Evolutionary conservation across 371 early-diverging fungal species (phyloP).

Genomic region (Haplosporangium sp.): DNA sequence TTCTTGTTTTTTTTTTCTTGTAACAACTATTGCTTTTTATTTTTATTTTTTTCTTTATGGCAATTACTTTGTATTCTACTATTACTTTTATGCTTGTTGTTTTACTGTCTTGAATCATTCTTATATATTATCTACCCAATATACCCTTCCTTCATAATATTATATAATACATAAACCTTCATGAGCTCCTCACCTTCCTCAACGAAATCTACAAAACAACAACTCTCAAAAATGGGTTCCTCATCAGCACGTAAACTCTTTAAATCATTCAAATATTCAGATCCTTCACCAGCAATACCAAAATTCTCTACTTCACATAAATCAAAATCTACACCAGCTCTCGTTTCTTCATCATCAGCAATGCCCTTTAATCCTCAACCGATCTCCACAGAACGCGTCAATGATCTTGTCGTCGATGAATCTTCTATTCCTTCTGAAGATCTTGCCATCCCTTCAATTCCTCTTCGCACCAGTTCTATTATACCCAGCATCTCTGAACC

Average conservation of each 20-base stretch:
- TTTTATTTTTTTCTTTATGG: too few relatives aligned
- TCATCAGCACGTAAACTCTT: too few relatives aligned
- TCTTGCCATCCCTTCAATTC: not conserved
- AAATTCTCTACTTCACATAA: not conserved
- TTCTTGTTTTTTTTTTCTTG: too few relatives aligned
- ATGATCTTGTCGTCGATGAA: not conserved
- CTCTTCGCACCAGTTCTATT: conserved; percentile 7
- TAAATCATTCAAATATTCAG: not conserved
- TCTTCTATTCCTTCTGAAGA: not conserved
- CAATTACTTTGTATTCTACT: too few relatives aligned
- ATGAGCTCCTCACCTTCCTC: not conserved
- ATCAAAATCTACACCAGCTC: not conserved
- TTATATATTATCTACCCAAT: not conserved
- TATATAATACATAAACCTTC: not conserved
- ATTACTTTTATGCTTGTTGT: too few relatives aligned
- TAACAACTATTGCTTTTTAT: too few relatives aligned
- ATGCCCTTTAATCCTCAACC: not conserved
- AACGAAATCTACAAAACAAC: not conserved
- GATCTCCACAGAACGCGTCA: too few relatives aligned
- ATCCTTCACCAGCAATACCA: conserved; percentile 1
- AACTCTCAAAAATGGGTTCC: not conserved
- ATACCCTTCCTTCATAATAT: not conserved
- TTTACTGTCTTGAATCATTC: not conserved
- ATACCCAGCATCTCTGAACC: not conserved
- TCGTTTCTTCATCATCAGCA: not conserved